Base-by-base conservation (phyloP, 129 eudicot genomes). In the Helianthus tuberosus region DNA sequence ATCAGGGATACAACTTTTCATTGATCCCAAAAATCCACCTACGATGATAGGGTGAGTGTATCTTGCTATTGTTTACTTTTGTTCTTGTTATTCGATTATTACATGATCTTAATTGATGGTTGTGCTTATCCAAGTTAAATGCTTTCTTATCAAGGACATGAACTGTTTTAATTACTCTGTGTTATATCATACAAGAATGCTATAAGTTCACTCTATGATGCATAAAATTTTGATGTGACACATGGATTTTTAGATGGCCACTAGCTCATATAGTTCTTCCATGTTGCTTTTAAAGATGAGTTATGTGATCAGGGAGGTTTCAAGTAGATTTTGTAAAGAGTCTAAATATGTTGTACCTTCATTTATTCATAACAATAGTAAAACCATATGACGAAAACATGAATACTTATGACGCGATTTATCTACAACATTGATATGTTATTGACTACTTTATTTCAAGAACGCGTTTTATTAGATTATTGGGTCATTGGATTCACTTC, bases 1-100 rank as follows among this genome's bases (percentile, higher is more conserved):
- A 70, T 91, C 97, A 11, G 96, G 92, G 41, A 84, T 91, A 17
- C 96, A 91, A 57, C 72, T 91, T 64, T 89, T 86, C 66, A 70
- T 83, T 3, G 89, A 88, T 55, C 80, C 89, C n/a, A 25, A 63
- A 14, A 83, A 86, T 61, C 71, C 86, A 20, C 77, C 71, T 27
- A 39, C 62, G 9, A 74, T 49, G 55, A 58, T 20, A 55, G 54
- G 84, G 92, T 89, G 70, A 84, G 87, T 77, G 60, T 16, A 47
- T 68, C 55, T 8, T 65, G 32, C 47, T 58, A 7, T 52, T 43
- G 2, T n/a, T 27, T 75, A 66, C 66, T 46, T 46, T 67, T 57
- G 9, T 39, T 44, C 38, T 29, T 53, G 54, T 67, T 66, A 32
- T 57, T 41, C 14, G 66, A 48, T 68, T 27, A 38, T 49, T 16